Percentiles rank a stretch among this genome's conserved stretches.
Conservation (phyloP, 495 filamentous ascomycete genomes). For the Xylaria nigripes region DNA sequence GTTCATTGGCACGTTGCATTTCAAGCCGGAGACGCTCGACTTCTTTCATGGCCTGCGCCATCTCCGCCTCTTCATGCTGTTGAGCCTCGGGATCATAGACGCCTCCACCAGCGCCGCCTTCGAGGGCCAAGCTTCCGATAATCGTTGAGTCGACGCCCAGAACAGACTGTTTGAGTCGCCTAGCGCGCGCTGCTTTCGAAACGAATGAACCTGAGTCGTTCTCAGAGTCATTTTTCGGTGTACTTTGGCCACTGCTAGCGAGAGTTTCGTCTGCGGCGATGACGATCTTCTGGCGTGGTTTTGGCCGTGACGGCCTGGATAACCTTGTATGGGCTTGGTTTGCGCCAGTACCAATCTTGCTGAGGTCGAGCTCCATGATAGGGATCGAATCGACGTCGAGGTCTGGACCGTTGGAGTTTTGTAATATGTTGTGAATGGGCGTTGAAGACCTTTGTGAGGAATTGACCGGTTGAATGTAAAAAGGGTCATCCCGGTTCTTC, state of each 20-base stretch:
- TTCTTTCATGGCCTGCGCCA: conserved; percentile 74
- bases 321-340: conserved; percentile 12
- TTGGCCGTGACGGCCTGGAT: conserved; percentile 18
- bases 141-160: conserved; percentile 81
- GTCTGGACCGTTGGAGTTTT: conserved; percentile 58
- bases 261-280: conserved; percentile 55
- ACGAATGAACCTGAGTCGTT: conserved; percentile 29
- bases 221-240: conserved; percentile 39
- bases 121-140: conserved; percentile 57
- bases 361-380: conserved; percentile 81
- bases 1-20: conserved; percentile 86
- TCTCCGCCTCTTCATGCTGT: conserved; percentile 67
- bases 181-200: conserved; percentile 28
- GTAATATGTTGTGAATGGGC: conserved; percentile 62
- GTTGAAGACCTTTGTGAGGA: conserved; percentile 46
- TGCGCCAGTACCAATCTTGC: conserved; percentile 32
- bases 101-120: conserved; percentile 33
- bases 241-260: conserved; percentile 31
- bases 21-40: conserved; percentile 76
- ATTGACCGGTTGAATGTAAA: conserved; percentile 69
- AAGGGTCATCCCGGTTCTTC: conserved; percentile 85
- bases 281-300: conserved; percentile 44
- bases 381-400: conserved; percentile 91
- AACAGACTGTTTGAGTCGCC: conserved; percentile 44
- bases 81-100: conserved; percentile 43